Evolutionary conservation across 106 monocot genomes (phyloP).

Genomic region (Dioscorea zingiberensis): DNA sequence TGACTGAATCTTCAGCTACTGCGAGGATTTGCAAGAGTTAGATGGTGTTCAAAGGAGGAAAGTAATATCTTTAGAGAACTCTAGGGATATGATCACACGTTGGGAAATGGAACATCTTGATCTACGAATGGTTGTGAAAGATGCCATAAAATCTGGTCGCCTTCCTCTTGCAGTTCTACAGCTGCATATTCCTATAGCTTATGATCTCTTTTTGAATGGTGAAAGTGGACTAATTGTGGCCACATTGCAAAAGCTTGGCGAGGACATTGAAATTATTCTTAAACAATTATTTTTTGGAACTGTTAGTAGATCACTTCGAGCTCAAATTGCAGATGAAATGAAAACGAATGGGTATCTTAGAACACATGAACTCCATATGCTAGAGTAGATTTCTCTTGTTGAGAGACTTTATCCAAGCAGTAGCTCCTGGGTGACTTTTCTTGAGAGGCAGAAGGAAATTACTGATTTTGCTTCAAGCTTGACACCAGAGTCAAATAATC

Average conservation of each 20-base stretch:
- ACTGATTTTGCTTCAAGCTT: slow-evolving; percentile 12
- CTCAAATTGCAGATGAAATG: slow-evolving; percentile 70
- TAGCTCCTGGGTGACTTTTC: slow-evolving; percentile 65
- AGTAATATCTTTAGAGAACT: slow-evolving; percentile 41
- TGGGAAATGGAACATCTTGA: slow-evolving; percentile 71
- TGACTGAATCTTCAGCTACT: slow-evolving; percentile 24
- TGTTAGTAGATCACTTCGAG: slow-evolving; percentile 68
- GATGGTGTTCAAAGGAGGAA: slow-evolving; percentile 16
- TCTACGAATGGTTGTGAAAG: slow-evolving; percentile 69
- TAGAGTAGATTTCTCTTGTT: slow-evolving; percentile 71
- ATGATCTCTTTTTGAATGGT: slow-evolving; percentile 91
- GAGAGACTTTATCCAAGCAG: slow-evolving; percentile 83
- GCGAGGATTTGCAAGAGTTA: slow-evolving; percentile 9
- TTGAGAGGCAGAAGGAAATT: slow-evolving; percentile 33
- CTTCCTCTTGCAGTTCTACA: slow-evolving; percentile 89
- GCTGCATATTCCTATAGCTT: slow-evolving; percentile 78
- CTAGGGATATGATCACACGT: slow-evolving; percentile 70
- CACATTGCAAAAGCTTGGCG: slow-evolving; percentile 80
- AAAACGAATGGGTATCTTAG: slow-evolving; percentile 53
- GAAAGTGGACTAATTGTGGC: slow-evolving; percentile 70
- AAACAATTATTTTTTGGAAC: slow-evolving; percentile 84
- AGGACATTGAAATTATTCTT: slow-evolving; percentile 67
- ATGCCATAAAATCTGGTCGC: slow-evolving; percentile 70
- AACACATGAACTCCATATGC: slow-evolving; percentile 42
- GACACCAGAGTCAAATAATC: slow-evolving; percentile 19